Percentiles rank a stretch among this genome's conserved stretches.
phyloP scores from a whole-genome alignment of 305 asterid genomes.

The Coffea humblotiana region DNA sequence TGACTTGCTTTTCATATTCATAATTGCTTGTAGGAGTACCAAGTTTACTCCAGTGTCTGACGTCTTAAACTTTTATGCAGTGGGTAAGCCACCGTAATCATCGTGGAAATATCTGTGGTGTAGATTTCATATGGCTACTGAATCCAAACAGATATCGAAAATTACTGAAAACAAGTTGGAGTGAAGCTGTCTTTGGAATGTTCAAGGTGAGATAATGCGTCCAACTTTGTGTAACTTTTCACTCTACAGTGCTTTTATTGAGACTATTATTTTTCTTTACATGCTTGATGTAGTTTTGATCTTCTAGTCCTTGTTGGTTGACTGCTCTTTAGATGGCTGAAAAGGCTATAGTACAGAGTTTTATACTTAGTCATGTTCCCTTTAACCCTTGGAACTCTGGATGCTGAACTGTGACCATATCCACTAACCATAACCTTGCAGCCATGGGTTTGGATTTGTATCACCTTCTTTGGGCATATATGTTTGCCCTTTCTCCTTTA shows the following conservation, averaged over 20 bases:
- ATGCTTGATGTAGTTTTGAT: background rate
- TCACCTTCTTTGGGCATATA: background rate
- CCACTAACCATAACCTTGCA: background rate
- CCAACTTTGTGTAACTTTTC: background rate
- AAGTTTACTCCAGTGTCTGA: constrained; percentile 23
- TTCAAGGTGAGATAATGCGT: constrained; percentile 60
- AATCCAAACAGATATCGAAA: constrained; percentile 83
- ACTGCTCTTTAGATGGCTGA: background rate
- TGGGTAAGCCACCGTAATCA: constrained; percentile 98
- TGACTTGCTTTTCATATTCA: constrained; percentile 20
- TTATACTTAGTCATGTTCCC: background rate
- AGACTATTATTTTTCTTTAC: background rate
- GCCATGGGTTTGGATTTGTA: background rate
- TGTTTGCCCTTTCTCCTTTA: background rate
- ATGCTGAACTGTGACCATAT: background rate
- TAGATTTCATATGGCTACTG: constrained; percentile 97
- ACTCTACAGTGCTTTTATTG: background rate
- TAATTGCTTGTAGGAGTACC: background rate
- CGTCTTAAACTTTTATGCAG: constrained; percentile 37
- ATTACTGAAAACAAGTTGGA: constrained; percentile 88
- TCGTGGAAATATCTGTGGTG: constrained; percentile 95
- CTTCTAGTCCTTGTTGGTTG: background rate
- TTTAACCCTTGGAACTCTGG: background rate
- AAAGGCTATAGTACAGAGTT: background rate
- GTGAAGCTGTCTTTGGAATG: constrained; percentile 92